A percentile compares a stretch with the other conserved stretches of the same genome.
phyloP scores from a whole-genome alignment of 2,329 filamentous ascomycete genomes.

The Penicillium vulpinum region DNA sequence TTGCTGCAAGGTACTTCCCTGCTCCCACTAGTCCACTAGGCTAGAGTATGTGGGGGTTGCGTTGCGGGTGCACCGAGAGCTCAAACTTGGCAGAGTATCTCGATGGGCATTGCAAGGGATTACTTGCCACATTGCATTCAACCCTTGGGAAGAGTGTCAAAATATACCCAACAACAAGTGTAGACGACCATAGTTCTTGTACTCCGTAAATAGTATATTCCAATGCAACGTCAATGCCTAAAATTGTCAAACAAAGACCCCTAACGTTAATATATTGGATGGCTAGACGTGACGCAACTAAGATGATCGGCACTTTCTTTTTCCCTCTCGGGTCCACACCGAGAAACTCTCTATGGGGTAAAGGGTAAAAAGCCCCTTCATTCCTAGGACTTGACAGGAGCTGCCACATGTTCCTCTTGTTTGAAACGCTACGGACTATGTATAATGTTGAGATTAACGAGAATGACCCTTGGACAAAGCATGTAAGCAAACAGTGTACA shows the following conservation, averaged over 20 bases:
- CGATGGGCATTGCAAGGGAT: slow-evolving; percentile 6
- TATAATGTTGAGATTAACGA: background rate
- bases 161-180: background rate
- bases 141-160: background rate
- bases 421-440: background rate
- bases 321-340: slow-evolving; percentile 13
- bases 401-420: background rate
- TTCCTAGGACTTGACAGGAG: slow-evolving; percentile 12
- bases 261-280: background rate
- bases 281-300: slow-evolving; percentile 13
- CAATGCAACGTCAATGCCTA: background rate
- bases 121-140: slow-evolving; percentile 8
- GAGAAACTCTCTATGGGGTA: slow-evolving; percentile 11
- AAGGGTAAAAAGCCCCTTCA: slow-evolving; percentile 11
- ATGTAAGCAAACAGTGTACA: too few relatives aligned
- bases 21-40: background rate
- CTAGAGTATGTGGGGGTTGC: slow-evolving; percentile 4
- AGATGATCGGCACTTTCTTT: slow-evolving; percentile 14
- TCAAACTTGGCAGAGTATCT: background rate
- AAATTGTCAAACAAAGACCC: background rate
- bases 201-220: background rate
- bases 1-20: slow-evolving; percentile 1
- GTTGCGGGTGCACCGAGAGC: slow-evolving; percentile 3
- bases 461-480: background rate
- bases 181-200: background rate